Base-by-base conservation (phyloP, 202 grass and related monocot genomes). In the Schoenoplectus tabernaemontani region DNA sequence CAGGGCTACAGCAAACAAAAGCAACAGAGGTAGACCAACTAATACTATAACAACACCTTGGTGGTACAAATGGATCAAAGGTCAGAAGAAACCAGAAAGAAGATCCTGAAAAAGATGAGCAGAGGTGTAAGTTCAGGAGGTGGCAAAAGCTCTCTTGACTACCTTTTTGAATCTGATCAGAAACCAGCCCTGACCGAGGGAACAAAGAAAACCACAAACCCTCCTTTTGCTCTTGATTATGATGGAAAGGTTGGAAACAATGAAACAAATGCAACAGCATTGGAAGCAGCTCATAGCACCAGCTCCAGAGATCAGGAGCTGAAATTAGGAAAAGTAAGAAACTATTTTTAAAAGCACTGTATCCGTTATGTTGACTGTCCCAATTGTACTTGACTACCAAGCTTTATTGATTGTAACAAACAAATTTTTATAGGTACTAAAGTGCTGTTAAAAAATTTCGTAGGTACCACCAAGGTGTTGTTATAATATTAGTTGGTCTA, bases 91-190 rank as follows among this genome's bases (percentile, higher is more conserved):
- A 44, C 20, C 19, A 26, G 39, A 46, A 69, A 44, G 65, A 20
- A 44, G 19, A 46, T 69, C 17, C 37, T 69, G 62, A 84, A 79
- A 42, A 82, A 82, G 23, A 93, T 91, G 91, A 91, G 84, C 64
- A 89, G 88, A 77, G 80, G 82, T 78, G 86, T 44, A 67, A 91
- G 84, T 83, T 85, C 74, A 53, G 88, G 91, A 0, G 91, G 91
- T 79, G 91, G 88, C 54, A 80, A 85, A 61, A 93, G 91, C 69
- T 93, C 88, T 58, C 91, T 93, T 0, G 77, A 85, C 5, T 93
- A 93, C 82, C 88, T 93, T 23, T 93, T 93, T 66, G 88, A 91
- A 74, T 81, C 76, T 62, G 91, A 86, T 53, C 32, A 48, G 1
- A 22, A 24, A 17, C n/a, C 83, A 64, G 7, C 61, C 58, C 63